Evolutionary conservation across 2,329 filamentous ascomycete genomes (phyloP).

Genomic region (Aspergillus tubingensis): DNA sequence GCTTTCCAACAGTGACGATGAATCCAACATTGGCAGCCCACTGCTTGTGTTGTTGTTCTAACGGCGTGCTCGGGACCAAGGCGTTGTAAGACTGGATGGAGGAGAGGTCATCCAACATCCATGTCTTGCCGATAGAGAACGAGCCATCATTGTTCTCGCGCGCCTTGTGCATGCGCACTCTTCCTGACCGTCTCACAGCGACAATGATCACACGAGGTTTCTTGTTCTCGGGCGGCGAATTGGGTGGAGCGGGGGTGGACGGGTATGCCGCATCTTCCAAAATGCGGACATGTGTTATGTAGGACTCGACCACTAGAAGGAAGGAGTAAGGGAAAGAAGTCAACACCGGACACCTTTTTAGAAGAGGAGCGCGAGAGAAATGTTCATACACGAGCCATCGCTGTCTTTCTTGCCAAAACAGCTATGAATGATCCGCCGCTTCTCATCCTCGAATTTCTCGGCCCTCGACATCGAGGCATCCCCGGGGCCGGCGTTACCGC

Average conservation of each 20-base stretch:
- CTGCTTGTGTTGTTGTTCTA: conserved; percentile 63
- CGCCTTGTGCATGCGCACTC: conserved; percentile 94
- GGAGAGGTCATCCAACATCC: conserved; percentile 88
- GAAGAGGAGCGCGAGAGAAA: neutral
- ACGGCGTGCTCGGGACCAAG: conserved; percentile 57
- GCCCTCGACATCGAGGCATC: conserved; percentile 54
- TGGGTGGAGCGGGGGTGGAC: conserved; percentile 79
- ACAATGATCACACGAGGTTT: conserved; percentile 92
- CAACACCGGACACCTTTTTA: conserved; percentile 17
- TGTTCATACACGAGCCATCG: conserved; percentile 75
- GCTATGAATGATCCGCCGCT: conserved; percentile 88
- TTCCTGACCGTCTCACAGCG: conserved; percentile 85
- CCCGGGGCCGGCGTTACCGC: conserved; percentile 26
- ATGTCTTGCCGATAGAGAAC: conserved; percentile 98
- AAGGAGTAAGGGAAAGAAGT: conserved; percentile 15
- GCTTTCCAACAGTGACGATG: conserved; percentile 83
- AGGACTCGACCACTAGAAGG: conserved; percentile 76
- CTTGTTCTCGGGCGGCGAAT: conserved; percentile 71
- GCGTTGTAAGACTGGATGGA: conserved; percentile 80
- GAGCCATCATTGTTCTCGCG: conserved; percentile 91
- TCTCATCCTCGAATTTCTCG: conserved; percentile 95
- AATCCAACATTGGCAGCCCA: conserved; percentile 88
- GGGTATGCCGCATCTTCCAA: conserved; percentile 83
- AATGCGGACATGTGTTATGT: conserved; percentile 95
- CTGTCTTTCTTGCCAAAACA: conserved; percentile 89